Evolutionary conservation across 1,284 basidiomycete genomes (phyloP).

Genomic region (Leccinum solheimii): DNA sequence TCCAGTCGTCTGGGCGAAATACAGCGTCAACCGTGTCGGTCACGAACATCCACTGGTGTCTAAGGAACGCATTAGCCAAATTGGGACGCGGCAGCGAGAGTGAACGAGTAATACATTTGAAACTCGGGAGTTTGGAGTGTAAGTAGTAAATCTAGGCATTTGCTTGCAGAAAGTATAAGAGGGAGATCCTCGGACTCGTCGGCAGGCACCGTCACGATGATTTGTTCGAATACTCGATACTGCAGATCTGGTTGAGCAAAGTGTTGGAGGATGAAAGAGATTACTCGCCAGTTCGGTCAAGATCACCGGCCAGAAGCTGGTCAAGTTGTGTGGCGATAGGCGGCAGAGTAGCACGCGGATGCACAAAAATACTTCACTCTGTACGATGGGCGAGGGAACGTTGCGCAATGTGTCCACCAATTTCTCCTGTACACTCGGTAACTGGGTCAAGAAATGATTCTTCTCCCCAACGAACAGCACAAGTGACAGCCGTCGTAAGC

Average conservation of each 20-base stretch:
- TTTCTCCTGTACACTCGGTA: slow-evolving; percentile 95
- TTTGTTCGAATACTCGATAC: slow-evolving; percentile 78
- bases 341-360: slow-evolving; percentile 90
- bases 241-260: slow-evolving; percentile 33
- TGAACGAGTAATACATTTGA: slow-evolving; percentile 71
- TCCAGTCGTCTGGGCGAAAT: slow-evolving; percentile 82
- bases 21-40: slow-evolving; percentile 97
- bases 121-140: slow-evolving; percentile 96
- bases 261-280: background rate
- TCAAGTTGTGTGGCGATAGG: slow-evolving; percentile 88
- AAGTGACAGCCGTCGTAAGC: slow-evolving; percentile 86
- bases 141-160: slow-evolving; percentile 90
- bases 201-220: slow-evolving; percentile 57
- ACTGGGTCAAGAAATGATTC: slow-evolving; percentile 86
- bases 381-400: slow-evolving; percentile 80
- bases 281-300: slow-evolving; percentile 82
- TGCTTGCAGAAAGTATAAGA: slow-evolving; percentile 85
- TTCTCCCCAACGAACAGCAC: slow-evolving; percentile 83
- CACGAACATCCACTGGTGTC: slow-evolving; percentile 99
- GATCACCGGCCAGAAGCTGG: slow-evolving; percentile 97
- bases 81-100: background rate
- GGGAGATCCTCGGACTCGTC: slow-evolving; percentile 84
- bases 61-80: slow-evolving; percentile 35
- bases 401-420: slow-evolving; percentile 91
- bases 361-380: slow-evolving; percentile 94